Evolutionary conservation across 176 grass and related monocot genomes (phyloP).

Genomic region (Dendrocalamus sinicus): DNA sequence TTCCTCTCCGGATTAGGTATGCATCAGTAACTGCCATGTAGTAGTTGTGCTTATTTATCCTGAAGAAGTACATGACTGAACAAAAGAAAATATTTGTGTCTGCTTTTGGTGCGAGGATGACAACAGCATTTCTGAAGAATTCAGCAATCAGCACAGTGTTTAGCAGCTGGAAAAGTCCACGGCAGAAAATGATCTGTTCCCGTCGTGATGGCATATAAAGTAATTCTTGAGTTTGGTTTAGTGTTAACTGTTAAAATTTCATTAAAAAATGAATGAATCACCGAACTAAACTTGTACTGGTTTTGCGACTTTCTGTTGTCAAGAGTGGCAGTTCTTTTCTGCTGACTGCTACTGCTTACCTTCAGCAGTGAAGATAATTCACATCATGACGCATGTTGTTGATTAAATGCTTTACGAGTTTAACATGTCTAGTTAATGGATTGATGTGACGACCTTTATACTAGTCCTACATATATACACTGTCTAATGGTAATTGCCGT

Average conservation of each 20-base stretch:
- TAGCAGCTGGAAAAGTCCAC: background rate
- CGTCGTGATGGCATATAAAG: background rate
- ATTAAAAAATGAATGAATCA: background rate
- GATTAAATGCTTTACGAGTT: background rate
- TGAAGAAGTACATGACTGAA: background rate
- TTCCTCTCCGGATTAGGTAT: background rate
- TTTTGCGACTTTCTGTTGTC: background rate
- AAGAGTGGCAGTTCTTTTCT: background rate
- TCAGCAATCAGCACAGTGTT: background rate
- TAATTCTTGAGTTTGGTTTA: background rate
- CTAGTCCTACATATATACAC: background rate
- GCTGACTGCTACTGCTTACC: background rate
- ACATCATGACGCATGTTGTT: background rate
- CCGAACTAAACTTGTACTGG: background rate
- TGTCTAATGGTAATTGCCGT: background rate
- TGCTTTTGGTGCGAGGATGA: background rate
- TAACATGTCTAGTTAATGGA: background rate
- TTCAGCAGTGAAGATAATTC: background rate
- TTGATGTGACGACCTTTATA: background rate
- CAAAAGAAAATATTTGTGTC: background rate
- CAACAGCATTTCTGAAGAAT: background rate
- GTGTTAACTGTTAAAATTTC: background rate
- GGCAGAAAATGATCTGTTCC: background rate
- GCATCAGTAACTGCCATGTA: background rate
- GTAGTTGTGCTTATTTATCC: conserved; percentile 16